These are phyloP conservation scores for Debaryomycetaceae sp. DNA, from an alignment of 1,139 yeast genomes.

Conservation along the genomic window DNA sequence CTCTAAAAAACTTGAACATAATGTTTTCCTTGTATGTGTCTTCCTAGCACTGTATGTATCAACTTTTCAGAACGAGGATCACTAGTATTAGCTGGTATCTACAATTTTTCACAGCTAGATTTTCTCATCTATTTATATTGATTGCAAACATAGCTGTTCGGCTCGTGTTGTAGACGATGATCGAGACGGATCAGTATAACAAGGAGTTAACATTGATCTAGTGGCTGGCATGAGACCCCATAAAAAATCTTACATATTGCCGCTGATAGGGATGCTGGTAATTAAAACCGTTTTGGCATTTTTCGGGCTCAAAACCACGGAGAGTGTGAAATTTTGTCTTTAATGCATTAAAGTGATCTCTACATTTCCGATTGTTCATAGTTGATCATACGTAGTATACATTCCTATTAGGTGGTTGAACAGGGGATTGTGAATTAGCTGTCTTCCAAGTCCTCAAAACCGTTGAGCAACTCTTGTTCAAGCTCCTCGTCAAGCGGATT, in stretches of 20 bases:
- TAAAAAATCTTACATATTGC: neutral
- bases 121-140: neutral
- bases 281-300: neutral
- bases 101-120: neutral
- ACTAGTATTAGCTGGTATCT: neutral
- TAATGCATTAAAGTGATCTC: too few relatives aligned
- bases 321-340: neutral
- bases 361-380: neutral
- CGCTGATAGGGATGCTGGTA: neutral
- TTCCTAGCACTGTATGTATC: neutral
- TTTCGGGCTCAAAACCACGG: neutral
- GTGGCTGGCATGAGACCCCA: neutral
- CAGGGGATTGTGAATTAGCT: neutral
- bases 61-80: neutral
- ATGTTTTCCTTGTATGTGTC: neutral
- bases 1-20: slow-evolving; percentile 35
- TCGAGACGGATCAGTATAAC: neutral
- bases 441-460: slow-evolving; percentile 42
- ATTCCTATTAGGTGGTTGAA: neutral
- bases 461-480: slow-evolving; percentile 45
- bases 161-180: neutral
- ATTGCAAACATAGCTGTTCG: neutral
- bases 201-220: neutral
- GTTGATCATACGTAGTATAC: neutral
- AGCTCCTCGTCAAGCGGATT: slow-evolving; percentile 28